Percentiles rank a stretch among this genome's conserved stretches.
Conservation (phyloP, 1,284 basidiomycete genomes). For the Volvariella volvacea region DNA sequence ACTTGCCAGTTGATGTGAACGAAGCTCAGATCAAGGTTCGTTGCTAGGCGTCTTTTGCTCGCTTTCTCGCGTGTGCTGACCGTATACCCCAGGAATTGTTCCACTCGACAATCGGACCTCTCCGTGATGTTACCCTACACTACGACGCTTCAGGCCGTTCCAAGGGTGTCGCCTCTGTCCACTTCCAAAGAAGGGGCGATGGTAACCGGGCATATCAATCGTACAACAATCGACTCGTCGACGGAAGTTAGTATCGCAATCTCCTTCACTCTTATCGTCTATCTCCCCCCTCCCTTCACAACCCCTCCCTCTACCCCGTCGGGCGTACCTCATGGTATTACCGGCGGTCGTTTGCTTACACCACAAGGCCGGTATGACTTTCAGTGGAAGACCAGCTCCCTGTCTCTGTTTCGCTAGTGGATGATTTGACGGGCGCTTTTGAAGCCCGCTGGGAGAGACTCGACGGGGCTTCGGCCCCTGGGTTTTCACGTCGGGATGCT, state of each 20-base stretch:
- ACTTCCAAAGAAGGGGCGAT: constrained; percentile 84
- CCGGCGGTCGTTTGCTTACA: background rate
- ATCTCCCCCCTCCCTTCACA: constrained; percentile 13
- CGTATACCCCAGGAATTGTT: constrained; percentile 78
- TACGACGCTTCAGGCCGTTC: constrained; percentile 84
- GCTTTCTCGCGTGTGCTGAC: background rate
- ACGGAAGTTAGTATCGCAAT: constrained; percentile 94
- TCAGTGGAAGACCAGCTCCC: constrained; percentile 28
- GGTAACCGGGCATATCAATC: constrained; percentile 88
- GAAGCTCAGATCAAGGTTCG: constrained; percentile 88
- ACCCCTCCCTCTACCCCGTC: constrained; percentile 6
- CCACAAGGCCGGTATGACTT: constrained; percentile 17
- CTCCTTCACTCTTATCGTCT: constrained; percentile 23
- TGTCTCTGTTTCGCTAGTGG: constrained; percentile 25
- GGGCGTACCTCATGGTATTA: background rate
- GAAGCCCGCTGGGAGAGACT: too few relatives aligned
- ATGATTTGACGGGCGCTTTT: too few relatives aligned
- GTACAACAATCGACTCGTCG: constrained; percentile 99
- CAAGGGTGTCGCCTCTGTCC: constrained; percentile 85
- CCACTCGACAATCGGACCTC: constrained; percentile 83
- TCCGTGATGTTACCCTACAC: constrained; percentile 78
- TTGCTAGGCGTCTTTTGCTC: constrained; percentile 8
- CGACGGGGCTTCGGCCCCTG: too few relatives aligned
- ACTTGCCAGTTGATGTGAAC: constrained; percentile 92
- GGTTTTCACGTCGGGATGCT: too few relatives aligned